Percentiles rank a stretch among this genome's conserved stretches.
phyloP scores from a whole-genome alignment of 2,329 filamentous ascomycete species.

The Byssoonygena ceratinophila region DNA sequence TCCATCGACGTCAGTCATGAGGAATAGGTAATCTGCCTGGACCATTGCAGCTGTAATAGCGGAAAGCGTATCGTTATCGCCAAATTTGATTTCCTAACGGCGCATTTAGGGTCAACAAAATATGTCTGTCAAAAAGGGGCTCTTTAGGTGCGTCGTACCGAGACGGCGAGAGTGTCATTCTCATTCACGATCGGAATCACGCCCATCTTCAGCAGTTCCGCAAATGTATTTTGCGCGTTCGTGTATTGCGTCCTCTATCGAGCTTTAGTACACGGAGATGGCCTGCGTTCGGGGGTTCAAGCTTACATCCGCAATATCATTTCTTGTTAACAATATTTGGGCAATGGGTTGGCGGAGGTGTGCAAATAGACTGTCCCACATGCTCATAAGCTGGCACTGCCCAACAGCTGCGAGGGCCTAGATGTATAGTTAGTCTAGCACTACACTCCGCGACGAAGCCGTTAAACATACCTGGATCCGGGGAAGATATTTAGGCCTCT shows the following conservation, averaged over 20 bases:
- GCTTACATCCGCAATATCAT: constrained; percentile 84
- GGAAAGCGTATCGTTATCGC: constrained; percentile 94
- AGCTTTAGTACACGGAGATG: neutral
- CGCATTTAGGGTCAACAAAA: neutral
- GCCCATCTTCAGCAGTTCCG: constrained; percentile 81
- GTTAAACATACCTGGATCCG: constrained; percentile 58
- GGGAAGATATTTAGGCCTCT: constrained; percentile 79
- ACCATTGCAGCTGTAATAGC: constrained; percentile 97
- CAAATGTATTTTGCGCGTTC: constrained; percentile 92
- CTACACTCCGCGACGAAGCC: neutral
- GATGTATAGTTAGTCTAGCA: neutral
- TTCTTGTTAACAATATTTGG: constrained; percentile 86
- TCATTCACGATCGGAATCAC: constrained; percentile 98
- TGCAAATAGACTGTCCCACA: constrained; percentile 88
- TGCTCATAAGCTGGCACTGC: constrained; percentile 84
- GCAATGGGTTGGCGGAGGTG: constrained; percentile 85
- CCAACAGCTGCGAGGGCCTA: constrained; percentile 88
- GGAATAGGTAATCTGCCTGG: constrained; percentile 87
- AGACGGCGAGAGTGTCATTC: constrained; percentile 91
- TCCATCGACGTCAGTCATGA: constrained; percentile 98
- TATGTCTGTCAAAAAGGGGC: neutral
- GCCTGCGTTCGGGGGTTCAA: neutral
- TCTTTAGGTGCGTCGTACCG: constrained; percentile 36
- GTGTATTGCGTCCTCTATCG: constrained; percentile 73
- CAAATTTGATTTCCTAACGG: constrained; percentile 85